Base-by-base conservation (phyloP, 176 grass and related monocot species). In the Pontederia crassipes region DNA sequence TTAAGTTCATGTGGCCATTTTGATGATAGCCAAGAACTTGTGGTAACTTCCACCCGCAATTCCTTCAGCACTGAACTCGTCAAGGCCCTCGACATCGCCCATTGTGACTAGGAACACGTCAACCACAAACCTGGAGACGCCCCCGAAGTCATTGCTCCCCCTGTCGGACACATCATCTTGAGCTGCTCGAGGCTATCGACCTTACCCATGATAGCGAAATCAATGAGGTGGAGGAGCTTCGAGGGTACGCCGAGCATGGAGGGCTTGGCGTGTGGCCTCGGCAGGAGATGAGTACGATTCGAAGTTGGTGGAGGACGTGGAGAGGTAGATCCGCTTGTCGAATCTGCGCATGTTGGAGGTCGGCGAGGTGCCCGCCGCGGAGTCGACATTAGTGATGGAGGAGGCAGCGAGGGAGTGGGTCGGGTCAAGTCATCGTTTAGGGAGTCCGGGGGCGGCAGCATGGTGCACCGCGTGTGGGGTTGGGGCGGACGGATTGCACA, bases 71-170 rank as follows among this genome's bases (percentile, higher is more conserved):
- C 50, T 60, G 14, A 69, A 78, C 65, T 88, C 73, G 57, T 85
- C 83, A 8, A 82, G 62, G 24, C 84, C 84, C 73, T 97, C 87
- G 3, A 85, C 77, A 28, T 87, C 84, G 32, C 92, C 84, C 87
- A 97, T 97, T 53, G 87, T 83, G 18, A 58, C 66, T 8, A 97
- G 87, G 70, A 97, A 84, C 67, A 83, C 84, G 15, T 97, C 87
- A 10, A 97, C 87, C 27, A 91, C 76, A 9, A 79, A 70, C 77
- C 81, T 75, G 15, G 81, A 77, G 48, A 88, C 58, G 67, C 75
- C 80, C 18, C 70, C 80, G 62, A 71, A 62, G 32, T 74, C 80
- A 14, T 77, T 69, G 29, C 45, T 45, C 56, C 74, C 68, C 10
- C 49, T 68, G 3, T 12, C 49, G 2, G 79, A 81, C 11, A 76